phyloP scores from a whole-genome alignment of 768 basidiomycete genomes.

The Xanthoconium stramineum region DNA sequence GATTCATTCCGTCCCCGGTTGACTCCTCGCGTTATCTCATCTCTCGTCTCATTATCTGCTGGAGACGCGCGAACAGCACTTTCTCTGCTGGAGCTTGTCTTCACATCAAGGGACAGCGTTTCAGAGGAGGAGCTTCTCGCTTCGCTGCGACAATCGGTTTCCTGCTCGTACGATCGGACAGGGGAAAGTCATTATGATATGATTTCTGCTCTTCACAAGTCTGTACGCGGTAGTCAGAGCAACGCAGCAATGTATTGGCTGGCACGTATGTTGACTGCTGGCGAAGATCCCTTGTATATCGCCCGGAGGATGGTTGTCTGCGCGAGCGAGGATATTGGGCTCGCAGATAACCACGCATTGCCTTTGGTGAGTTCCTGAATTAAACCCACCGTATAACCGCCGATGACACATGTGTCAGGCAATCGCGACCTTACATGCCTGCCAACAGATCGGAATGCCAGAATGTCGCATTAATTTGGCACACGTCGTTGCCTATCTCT shows the following conservation, averaged over 20 bases:
- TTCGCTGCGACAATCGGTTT: conserved; percentile 59
- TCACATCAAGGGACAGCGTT: conserved; percentile 41
- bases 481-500: conserved; percentile 72
- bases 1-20: conserved; percentile 37
- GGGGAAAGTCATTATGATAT: conserved; percentile 79
- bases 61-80: conserved; percentile 80
- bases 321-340: conserved; percentile 83
- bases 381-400: conserved; percentile 6
- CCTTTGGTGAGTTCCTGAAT: conserved; percentile 50
- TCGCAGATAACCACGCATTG: conserved; percentile 75
- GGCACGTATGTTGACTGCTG: conserved; percentile 75
- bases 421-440: conserved; percentile 58
- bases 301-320: conserved; percentile 73
- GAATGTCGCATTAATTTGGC: conserved; percentile 78
- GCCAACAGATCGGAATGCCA: conserved; percentile 74
- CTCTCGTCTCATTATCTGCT: conserved; percentile 50
- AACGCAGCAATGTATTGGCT: conserved; percentile 87
- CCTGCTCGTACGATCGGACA: conserved; percentile 67
- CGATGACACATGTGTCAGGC: conserved; percentile 41
- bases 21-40: conserved; percentile 44
- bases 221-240: conserved; percentile 71
- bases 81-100: conserved; percentile 69
- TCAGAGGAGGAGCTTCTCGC: conserved; percentile 50
- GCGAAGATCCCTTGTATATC: conserved; percentile 79
- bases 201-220: conserved; percentile 84